Evolutionary conservation across 139 green algal genomes (phyloP).

Genomic region (Nannochloris sp.): DNA sequence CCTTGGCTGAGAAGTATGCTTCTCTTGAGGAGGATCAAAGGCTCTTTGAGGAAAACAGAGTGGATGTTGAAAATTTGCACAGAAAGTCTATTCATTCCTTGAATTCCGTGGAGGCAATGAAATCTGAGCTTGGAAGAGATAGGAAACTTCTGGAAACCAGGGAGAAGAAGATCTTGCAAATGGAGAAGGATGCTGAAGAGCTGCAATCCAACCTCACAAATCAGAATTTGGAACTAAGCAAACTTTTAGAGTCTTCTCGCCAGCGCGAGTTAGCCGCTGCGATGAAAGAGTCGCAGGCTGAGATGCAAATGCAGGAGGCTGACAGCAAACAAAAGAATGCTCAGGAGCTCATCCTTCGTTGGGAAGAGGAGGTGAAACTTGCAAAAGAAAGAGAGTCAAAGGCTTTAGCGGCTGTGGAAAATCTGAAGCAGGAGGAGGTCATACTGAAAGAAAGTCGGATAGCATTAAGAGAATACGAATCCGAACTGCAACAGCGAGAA

Average conservation of each 20-base stretch:
- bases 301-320: too few species aligned
- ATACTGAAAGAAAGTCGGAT: slow-evolving; percentile 21
- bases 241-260: too few species aligned
- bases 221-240: slow-evolving; percentile 18
- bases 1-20: too few species aligned
- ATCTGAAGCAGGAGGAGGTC: slow-evolving; percentile 17
- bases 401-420: not conserved
- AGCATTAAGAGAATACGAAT: slow-evolving; percentile 26
- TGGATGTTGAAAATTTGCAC: slow-evolving; percentile 12
- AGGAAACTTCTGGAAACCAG: slow-evolving; percentile 5
- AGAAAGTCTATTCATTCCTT: not conserved
- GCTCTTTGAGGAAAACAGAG: not conserved
- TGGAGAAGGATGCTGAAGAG: slow-evolving; percentile 19
- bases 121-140: slow-evolving; percentile 23
- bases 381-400: slow-evolving; percentile 8
- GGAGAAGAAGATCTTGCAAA: slow-evolving; percentile 20
- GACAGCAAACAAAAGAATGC: too few species aligned
- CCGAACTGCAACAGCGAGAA: slow-evolving; percentile 27
- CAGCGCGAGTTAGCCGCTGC: too few species aligned
- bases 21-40: too few species aligned
- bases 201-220: slow-evolving; percentile 11
- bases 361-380: slow-evolving; percentile 15
- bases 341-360: not conserved
- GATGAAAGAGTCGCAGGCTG: too few species aligned
- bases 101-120: too few species aligned